Percentiles rank a stretch among this genome's conserved stretches.
Evolutionary conservation across 2,329 filamentous ascomycete species (phyloP).

Genomic region (Nemania bipapillata): DNA sequence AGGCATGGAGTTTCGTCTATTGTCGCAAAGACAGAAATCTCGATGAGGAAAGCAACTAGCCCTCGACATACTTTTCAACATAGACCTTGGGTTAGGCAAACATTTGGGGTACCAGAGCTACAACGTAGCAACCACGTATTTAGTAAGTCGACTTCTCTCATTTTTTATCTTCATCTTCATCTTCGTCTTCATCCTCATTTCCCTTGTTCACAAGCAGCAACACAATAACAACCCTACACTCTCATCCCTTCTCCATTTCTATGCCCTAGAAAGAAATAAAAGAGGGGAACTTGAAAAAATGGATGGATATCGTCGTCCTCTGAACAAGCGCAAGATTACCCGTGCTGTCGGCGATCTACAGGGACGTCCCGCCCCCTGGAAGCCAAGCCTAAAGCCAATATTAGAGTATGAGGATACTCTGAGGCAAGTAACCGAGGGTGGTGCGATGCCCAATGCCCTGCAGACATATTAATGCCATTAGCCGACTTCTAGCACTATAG

Average conservation of each 20-base stretch:
- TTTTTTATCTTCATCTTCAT: constrained; percentile 3
- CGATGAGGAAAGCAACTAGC: constrained; percentile 15
- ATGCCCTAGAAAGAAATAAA: too few species aligned
- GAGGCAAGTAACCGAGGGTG: constrained; percentile 30
- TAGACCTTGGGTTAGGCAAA: not conserved
- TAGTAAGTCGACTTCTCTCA: constrained; percentile 18
- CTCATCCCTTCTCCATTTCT: not conserved
- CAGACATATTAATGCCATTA: not conserved
- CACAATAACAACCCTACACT: not conserved
- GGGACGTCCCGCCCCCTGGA: constrained; percentile 6
- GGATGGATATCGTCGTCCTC: not conserved
- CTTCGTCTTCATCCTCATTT: not conserved
- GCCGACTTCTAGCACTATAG: not conserved
- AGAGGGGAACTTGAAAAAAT: not conserved
- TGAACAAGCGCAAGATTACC: constrained; percentile 10
- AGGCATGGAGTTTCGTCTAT: constrained; percentile 26
- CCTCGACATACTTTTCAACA: too few species aligned
- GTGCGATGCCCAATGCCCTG: not conserved
- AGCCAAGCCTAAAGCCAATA: constrained; percentile 7
- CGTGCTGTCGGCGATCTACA: not conserved
- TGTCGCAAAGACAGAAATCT: constrained; percentile 22
- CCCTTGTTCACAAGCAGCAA: not conserved
- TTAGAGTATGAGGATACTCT: constrained; percentile 14
- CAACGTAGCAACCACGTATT: not conserved
- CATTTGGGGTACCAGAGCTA: not conserved